A percentile compares a stretch with the other conserved stretches of the same genome.
phyloP scores from a whole-genome alignment of 345 rosid species.

The Eucalyptus sideroxylon region DNA sequence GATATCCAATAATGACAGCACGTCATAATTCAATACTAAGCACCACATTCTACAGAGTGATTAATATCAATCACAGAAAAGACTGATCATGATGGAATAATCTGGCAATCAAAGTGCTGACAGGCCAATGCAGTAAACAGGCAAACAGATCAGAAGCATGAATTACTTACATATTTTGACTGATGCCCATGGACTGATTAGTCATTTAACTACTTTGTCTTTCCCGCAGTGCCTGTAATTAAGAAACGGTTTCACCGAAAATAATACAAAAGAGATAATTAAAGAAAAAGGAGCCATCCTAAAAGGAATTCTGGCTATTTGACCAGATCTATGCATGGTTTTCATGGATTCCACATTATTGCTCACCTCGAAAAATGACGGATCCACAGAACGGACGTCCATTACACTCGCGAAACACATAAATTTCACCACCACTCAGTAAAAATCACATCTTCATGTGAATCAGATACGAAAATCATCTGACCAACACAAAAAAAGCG shows the following conservation, averaged over 20 bases:
- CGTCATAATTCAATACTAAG: background rate
- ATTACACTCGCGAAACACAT: background rate
- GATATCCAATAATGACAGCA: background rate
- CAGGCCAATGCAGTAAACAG: background rate
- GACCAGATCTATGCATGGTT: background rate
- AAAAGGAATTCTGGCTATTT: background rate
- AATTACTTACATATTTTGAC: background rate
- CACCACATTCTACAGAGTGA: background rate
- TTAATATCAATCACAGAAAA: background rate
- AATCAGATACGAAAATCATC: background rate
- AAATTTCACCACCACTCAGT: background rate
- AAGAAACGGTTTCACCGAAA: background rate
- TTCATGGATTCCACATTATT: background rate
- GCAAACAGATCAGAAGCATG: background rate
- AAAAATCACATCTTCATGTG: background rate
- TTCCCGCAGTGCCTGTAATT: background rate
- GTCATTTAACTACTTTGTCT: background rate
- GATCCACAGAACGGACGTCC: background rate
- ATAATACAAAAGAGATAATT: background rate
- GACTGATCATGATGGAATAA: background rate
- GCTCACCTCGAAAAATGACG: background rate
- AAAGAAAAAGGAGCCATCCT: background rate
- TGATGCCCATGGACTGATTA: background rate
- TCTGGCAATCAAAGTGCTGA: background rate
- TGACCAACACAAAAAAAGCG: background rate